A percentile compares a stretch with the other conserved stretches of the same genome.
Conservation (phyloP, 352 stramenopile species). For the Phytophthora nicotianae region DNA sequence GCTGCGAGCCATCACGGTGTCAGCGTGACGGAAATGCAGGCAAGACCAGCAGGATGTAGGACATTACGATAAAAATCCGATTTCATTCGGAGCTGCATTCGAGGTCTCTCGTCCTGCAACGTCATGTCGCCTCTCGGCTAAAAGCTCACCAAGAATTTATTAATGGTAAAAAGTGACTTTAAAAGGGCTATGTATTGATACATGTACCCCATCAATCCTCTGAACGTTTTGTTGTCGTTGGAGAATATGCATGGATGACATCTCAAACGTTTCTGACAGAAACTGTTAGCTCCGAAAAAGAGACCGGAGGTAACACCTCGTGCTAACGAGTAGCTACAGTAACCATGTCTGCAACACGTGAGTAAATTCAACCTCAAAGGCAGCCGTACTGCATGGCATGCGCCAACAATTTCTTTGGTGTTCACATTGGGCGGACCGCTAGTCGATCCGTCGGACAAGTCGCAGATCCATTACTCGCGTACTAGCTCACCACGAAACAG, state of each 20-base stretch:
- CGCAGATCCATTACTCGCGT: slow-evolving; percentile 33
- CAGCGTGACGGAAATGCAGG: neutral
- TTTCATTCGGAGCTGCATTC: slow-evolving; percentile 13
- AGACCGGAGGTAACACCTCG: slow-evolving; percentile 22
- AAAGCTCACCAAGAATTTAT: slow-evolving; percentile 22
- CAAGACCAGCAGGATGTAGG: slow-evolving; percentile 16
- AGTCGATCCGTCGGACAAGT: slow-evolving; percentile 21
- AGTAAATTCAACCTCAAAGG: neutral
- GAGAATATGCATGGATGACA: slow-evolving; percentile 3
- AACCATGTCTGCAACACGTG: slow-evolving; percentile 29
- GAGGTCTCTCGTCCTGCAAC: slow-evolving; percentile 3
- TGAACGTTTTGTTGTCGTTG: no score
- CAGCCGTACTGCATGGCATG: neutral
- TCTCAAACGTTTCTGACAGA: no score
- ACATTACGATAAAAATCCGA: slow-evolving; percentile 24
- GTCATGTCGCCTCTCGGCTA: slow-evolving; percentile 11
- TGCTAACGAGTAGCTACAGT: slow-evolving; percentile 12
- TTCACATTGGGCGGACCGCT: slow-evolving; percentile 17
- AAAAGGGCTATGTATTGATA: slow-evolving; percentile 1
- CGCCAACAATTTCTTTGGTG: slow-evolving; percentile 31
- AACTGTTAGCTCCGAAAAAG: no score
- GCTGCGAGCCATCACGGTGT: slow-evolving; percentile 1
- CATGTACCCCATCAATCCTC: slow-evolving; percentile 2
- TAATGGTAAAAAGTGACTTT: no score
- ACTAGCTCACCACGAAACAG: slow-evolving; percentile 30